Conservation (phyloP, 257 asterid genomes). For the Cinchona pubescens region DNA sequence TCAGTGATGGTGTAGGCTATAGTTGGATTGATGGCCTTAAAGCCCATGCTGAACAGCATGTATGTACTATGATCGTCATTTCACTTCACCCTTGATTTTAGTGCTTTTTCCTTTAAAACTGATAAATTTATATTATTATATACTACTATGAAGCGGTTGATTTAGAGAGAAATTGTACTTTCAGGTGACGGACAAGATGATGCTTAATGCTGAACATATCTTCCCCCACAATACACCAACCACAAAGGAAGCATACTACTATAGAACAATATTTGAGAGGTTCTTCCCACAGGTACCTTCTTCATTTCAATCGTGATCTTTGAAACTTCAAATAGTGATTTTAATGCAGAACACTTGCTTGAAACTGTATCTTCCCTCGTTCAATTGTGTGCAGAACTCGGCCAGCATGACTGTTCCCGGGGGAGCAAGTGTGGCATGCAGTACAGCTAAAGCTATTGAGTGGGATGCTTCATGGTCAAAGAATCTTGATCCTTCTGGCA, state of each 20-base stretch:
- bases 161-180: not conserved
- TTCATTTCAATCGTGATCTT: not conserved
- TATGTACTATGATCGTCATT: constrained; percentile 19
- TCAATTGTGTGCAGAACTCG: constrained; percentile 62
- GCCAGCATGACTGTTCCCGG: constrained; percentile 83
- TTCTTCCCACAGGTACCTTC: constrained; percentile 83
- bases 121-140: too few relatives aligned
- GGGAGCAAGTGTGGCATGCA: constrained; percentile 89
- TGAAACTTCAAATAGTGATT: not conserved
- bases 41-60: constrained; percentile 80
- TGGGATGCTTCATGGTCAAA: constrained; percentile 95
- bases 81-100: not conserved
- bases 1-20: constrained; percentile 97
- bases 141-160: not conserved
- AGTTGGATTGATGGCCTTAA: constrained; percentile 99
- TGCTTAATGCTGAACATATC: constrained; percentile 74
- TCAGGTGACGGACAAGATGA: constrained; percentile 85
- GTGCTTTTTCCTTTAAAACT: too few relatives aligned
- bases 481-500: constrained; percentile 84
- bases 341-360: not conserved
- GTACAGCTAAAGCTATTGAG: constrained; percentile 75
- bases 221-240: constrained; percentile 88
- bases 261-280: constrained; percentile 88
- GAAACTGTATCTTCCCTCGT: too few relatives aligned
- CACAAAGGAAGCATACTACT: constrained; percentile 87